Evolutionary conservation across 345 rosid species (phyloP), one percentile per base, ranked within the genome.

Genomic region (Iberis pinnata): DNA sequence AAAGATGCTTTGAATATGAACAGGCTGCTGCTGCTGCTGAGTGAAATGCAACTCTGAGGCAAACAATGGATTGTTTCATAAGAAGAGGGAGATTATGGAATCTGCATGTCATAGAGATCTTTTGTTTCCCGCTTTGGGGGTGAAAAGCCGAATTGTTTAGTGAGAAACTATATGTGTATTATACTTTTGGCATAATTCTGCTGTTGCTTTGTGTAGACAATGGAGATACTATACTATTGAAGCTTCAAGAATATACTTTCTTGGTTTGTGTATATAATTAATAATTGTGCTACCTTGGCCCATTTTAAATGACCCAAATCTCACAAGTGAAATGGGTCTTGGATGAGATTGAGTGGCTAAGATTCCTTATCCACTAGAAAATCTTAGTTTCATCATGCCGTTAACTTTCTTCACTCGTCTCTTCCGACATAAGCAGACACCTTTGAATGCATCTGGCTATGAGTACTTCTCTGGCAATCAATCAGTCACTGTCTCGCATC

Each of bases 401-500:
- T 43, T 51, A 52, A n/a, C 44, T 24, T 36, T 35, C 46, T 24
- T 29, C 9, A 10, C 37, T 2, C 29, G 18, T 1, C 36, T 18
- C 56, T 14, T 13, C 14, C 24, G 10, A 27, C 10, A 15, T 29
- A 2, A 20, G 20, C 32, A 4, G 32, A 8, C 32, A 5, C 32
- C 32, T 5, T 6, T 6, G 9, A 2, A 4, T 9, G 13, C 4
- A 9, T 33, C 4, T 33, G 16, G 18, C 63, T 43, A 84, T 79
- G 89, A 80, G 82, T 16, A 49, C 80, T 62, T 76, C 78, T 44
- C 45, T 77, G 9, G 32, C 60, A 7, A 72, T 64, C 56, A 40
- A 74, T 58, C 82, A 73, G 11, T 67, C 77, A 44, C 64, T 77
- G 18, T 73, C 75, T 38, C 75, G 69, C 55, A 73, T 75, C 68